Evolutionary conservation across 2,329 filamentous ascomycete species (phyloP), one percentile per base, ranked within the genome.

Genomic region (Aspergillus hiratsukae): DNA sequence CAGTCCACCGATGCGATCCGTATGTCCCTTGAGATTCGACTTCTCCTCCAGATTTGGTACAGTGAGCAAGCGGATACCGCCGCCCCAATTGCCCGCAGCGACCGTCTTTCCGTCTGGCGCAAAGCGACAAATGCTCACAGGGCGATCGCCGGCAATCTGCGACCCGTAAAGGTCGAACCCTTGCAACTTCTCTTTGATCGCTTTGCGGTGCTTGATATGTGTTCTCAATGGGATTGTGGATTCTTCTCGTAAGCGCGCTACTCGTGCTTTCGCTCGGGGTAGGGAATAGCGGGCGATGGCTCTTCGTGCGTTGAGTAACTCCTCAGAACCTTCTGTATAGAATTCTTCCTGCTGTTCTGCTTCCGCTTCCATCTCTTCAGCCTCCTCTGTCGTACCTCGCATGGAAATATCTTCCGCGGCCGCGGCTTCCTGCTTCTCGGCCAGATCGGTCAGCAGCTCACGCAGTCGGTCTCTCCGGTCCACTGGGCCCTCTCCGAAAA

Each of bases 51-150:
- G 78, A 64, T 87, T 89, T 2, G 92, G 93, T 21, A 97, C 87
- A 56, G 88, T 86, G 57, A 97, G 83, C 56, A 99, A 77, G 66
- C 91, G 93, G 61, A 99, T 87, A 51, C 90, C 88, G 52, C 94
- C 94, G 52, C 87, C 89, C 91, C 92, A 97, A 69, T 95, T 96
- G 41, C 94, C 94, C 2, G 91, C 90, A 3, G 93, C 94, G 37
- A 97, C 83, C 9, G 88, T 81, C 70, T 93, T 81, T 17, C 91
- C 90, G 66, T 89, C 88, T 0, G 94, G 94, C 7, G 93, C 87
- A 75, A 99, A 92, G 55, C 94, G 85, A 49, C 91, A 90, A 76
- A 97, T 93, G 73, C 91, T 93, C 54, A 99, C 85, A 21, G 96
- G 90, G 41, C 94, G 83, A 63, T 97, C 92, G 51, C 91, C 91